Percentiles rank a stretch among this genome's conserved stretches.
These are phyloP conservation scores for Aspergillus melleus DNA, from an alignment of 2,329 filamentous ascomycete species.

Conservation along the genomic window DNA sequence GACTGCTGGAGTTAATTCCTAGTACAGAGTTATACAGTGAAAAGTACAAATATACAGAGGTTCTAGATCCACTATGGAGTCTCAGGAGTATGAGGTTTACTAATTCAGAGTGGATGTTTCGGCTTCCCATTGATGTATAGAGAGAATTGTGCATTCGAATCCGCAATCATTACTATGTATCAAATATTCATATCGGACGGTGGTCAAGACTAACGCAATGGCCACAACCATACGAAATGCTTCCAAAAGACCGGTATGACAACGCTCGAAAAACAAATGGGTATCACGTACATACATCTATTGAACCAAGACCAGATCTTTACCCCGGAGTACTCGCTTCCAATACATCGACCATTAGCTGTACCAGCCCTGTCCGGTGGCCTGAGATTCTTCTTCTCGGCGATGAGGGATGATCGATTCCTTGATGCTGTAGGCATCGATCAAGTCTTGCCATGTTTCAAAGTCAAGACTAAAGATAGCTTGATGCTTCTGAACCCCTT, in stretches of 20 bases:
- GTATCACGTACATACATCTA: conserved; percentile 15
- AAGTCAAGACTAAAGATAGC: conserved; percentile 88
- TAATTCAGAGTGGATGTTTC: no score
- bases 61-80: no score
- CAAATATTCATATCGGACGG: not conserved
- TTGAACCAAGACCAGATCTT: conserved; percentile 4
- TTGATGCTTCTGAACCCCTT: conserved; percentile 71
- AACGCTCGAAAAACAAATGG: conserved; percentile 7
- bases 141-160: no score
- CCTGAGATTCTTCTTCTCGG: conserved; percentile 58
- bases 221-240: not conserved
- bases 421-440: conserved; percentile 73
- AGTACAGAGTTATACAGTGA: not conserved
- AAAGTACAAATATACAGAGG: no score
- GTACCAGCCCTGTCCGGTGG: conserved; percentile 64
- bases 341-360: conserved; percentile 39
- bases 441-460: conserved; percentile 75
- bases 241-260: not conserved
- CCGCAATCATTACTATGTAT: no score
- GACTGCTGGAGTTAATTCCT: no score
- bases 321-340: not conserved
- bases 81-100: no score
- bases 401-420: conserved; percentile 84
- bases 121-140: no score
- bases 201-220: not conserved